phyloP scores from a whole-genome alignment of 2,329 filamentous ascomycete genomes.

The Colletotrichum incanum region DNA sequence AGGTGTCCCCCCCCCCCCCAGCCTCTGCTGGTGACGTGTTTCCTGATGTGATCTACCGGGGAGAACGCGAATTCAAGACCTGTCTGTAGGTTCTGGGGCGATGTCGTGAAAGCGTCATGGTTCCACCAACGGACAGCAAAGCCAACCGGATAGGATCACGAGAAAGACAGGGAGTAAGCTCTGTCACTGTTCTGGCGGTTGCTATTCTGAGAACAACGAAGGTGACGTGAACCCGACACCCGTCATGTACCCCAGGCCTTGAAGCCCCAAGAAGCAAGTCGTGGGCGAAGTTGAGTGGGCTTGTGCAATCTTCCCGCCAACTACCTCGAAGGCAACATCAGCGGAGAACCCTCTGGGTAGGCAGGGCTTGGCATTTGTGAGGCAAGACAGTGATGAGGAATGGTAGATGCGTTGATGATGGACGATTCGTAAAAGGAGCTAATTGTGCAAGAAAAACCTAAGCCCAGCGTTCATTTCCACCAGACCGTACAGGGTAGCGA shows the following conservation, averaged over 20 bases:
- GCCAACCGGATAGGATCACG: not conserved
- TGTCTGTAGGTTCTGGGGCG: not conserved
- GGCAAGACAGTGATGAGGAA: not conserved
- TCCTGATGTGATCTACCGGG: not conserved
- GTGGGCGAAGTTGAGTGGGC: not conserved
- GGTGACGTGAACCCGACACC: too few species aligned
- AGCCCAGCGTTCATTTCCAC: conserved; percentile 23
- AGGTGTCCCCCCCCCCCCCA: not conserved
- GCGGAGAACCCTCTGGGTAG: not conserved
- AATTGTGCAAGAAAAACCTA: conserved; percentile 21
- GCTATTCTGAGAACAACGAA: too few species aligned
- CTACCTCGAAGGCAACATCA: not conserved
- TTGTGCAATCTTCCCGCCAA: too few species aligned
- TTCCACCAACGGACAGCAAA: not conserved
- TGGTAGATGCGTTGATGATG: not conserved
- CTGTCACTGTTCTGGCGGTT: not conserved
- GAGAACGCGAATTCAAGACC: not conserved
- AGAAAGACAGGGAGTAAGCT: not conserved
- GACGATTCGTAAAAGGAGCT: conserved; percentile 27
- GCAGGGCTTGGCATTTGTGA: conserved; percentile 1
- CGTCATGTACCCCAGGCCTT: not conserved
- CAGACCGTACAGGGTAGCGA: conserved; percentile 13
- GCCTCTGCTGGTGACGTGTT: conserved; percentile 10
- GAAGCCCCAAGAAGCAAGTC: not conserved
- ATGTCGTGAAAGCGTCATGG: not conserved